Base-by-base conservation (phyloP, 768 basidiomycete genomes). In the Kwoniella shandongensis region DNA sequence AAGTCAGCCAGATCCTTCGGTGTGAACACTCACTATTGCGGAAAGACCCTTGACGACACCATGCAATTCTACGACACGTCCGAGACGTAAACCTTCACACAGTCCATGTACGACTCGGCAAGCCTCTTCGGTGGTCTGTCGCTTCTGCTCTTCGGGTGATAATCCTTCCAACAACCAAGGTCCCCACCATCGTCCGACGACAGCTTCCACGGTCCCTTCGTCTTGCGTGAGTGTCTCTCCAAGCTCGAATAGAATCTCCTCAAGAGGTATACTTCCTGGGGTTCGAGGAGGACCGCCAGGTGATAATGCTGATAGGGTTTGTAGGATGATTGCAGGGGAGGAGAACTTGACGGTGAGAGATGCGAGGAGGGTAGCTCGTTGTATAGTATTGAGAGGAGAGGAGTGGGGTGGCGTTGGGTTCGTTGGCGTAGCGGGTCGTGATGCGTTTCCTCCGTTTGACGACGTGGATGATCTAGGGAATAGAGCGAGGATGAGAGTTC, bases 231-330 rank as follows among this genome's bases (percentile, higher is more conserved):
- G 51, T 7, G 54, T 65, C 23, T 76, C 74, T 7, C 77, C 77
- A 20, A 78, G 63, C 65, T 78, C 77, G 56, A 76, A 67, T 30
- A 78, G 53, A 22, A 76, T 62, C 30, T 76, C 75, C 27, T 70
- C 66, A 5, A 78, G 63, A 1, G 69, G 65, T 6, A 75, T 68
- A 18, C 65, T 51, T 27, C 61, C 65, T 11, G 65, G 67, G 1
- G 65, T 56, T 22, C 72, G 41, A 4, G 73, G 74, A 15, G 70
- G 67, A 13, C 72, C 72, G 18, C 75, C 75, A 26, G 75, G 73
- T 11, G 69, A 65, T 27, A 76, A 56, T 13, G 67, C 67, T 22
- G 70, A 70, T 1, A 76, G 62, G 1, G 71, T 70, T 61, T 76
- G 75, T 0, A 76, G 59, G 36, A 74, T 65, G 58, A 76, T 66